Conservation (phyloP, 805 yeast species). For the Zygoascus biomembranicola region DNA sequence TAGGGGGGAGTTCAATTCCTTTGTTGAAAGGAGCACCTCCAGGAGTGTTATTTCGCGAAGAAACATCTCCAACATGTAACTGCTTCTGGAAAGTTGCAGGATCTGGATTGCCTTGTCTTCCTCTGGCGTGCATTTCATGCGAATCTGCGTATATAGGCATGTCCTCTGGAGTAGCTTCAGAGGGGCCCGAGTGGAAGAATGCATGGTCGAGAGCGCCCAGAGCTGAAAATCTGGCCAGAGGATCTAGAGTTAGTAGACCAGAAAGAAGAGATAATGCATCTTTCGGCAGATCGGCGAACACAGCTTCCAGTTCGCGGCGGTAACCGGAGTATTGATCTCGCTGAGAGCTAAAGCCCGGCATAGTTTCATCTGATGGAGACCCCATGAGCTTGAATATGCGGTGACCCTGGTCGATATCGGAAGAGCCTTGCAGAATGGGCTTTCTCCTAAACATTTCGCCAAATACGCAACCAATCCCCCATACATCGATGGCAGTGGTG, state of each 20-base stretch:
- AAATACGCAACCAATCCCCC: slow-evolving; percentile 97
- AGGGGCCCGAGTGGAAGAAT: slow-evolving; percentile 62
- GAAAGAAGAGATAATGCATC: slow-evolving; percentile 36
- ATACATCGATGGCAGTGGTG: slow-evolving; percentile 91
- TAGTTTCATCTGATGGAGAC: slow-evolving; percentile 51
- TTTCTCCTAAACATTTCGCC: slow-evolving; percentile 77
- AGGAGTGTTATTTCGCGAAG: not conserved
- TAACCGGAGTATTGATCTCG: slow-evolving; percentile 19
- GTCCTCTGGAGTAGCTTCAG: slow-evolving; percentile 46
- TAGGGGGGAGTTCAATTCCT: not conserved
- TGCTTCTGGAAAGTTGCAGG: not conserved
- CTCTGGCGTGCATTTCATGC: slow-evolving; percentile 64
- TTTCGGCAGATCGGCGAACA: slow-evolving; percentile 22
- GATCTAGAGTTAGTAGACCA: slow-evolving; percentile 61
- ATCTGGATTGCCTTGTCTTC: not conserved
- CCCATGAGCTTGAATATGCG: slow-evolving; percentile 77
- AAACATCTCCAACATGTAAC: not conserved
- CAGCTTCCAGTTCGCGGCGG: slow-evolving; percentile 35
- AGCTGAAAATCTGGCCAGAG: slow-evolving; percentile 68
- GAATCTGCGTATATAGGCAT: slow-evolving; percentile 76
- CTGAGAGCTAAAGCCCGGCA: slow-evolving; percentile 49
- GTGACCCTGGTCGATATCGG: slow-evolving; percentile 84
- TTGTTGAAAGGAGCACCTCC: not conserved
- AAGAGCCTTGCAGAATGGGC: slow-evolving; percentile 78
- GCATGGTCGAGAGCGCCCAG: slow-evolving; percentile 61